Conservation (phyloP, 2,329 filamentous ascomycete genomes). For the Microthyrium microscopicum region DNA sequence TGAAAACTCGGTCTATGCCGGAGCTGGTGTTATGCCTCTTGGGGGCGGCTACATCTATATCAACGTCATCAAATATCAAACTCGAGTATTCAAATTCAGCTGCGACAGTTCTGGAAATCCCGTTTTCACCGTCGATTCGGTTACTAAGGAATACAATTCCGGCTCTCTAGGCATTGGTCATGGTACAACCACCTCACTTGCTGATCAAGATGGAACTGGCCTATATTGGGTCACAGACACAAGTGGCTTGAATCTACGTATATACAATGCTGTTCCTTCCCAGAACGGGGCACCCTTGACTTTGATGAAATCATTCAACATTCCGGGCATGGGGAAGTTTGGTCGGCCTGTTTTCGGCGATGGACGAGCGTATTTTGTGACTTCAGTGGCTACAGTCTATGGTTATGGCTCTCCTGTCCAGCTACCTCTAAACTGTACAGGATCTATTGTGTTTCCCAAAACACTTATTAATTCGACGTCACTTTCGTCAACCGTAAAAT, state of each 20-base stretch:
- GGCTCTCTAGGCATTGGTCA: slow-evolving; percentile 40
- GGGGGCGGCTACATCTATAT: slow-evolving; percentile 34
- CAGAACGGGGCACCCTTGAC: slow-evolving; percentile 28
- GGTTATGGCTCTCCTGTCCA: slow-evolving; percentile 40
- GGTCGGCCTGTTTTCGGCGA: slow-evolving; percentile 41
- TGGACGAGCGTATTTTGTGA: slow-evolving; percentile 38
- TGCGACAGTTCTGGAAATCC: slow-evolving; percentile 32
- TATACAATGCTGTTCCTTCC: slow-evolving; percentile 34
- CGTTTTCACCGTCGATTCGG: slow-evolving; percentile 36
- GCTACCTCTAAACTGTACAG: slow-evolving; percentile 36
- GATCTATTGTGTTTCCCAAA: slow-evolving; percentile 31
- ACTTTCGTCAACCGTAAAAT: slow-evolving; percentile 24
- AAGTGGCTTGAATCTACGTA: slow-evolving; percentile 33
- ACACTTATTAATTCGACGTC: slow-evolving; percentile 25
- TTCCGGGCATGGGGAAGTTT: slow-evolving; percentile 39
- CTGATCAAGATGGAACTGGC: slow-evolving; percentile 36
- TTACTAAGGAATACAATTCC: slow-evolving; percentile 32
- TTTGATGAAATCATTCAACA: slow-evolving; percentile 34
- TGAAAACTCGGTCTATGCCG: slow-evolving; percentile 32
- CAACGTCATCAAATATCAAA: slow-evolving; percentile 36
- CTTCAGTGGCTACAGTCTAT: slow-evolving; percentile 34
- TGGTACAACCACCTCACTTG: slow-evolving; percentile 38
- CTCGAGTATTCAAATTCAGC: slow-evolving; percentile 41
- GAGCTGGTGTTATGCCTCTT: slow-evolving; percentile 30
- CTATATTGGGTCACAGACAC: slow-evolving; percentile 41